Conservation (phyloP, 768 basidiomycete species). For the Leccinum uliginosum region DNA sequence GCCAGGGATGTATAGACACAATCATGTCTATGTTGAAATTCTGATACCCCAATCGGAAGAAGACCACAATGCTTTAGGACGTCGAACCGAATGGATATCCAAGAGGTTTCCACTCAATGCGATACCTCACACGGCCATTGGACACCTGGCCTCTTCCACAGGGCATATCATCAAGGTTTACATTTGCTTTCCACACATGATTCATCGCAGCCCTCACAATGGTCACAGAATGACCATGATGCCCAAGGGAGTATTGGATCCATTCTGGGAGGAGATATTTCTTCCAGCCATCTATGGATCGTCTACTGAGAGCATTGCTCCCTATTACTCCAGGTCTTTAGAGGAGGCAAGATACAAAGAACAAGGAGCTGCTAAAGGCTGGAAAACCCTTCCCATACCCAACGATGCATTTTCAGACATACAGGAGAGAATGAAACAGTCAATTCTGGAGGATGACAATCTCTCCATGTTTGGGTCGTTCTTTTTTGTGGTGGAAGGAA, state of each 20-base stretch:
- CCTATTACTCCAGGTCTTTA: not conserved
- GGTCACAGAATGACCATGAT: not conserved
- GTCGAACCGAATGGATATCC: constrained; percentile 2
- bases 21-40: constrained; percentile 14
- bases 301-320: no score
- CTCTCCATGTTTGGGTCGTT: constrained; percentile 7
- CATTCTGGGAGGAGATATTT: constrained; percentile 4
- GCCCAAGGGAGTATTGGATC: constrained; percentile 1
- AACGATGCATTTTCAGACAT: not conserved
- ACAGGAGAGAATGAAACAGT: not conserved
- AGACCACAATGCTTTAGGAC: not conserved
- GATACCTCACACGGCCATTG: constrained; percentile 7
- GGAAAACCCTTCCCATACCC: not conserved
- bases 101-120: constrained; percentile 3
- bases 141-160: not conserved
- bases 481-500: constrained; percentile 12
- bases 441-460: not conserved
- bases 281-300: not conserved
- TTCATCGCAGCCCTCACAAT: not conserved
- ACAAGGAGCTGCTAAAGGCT: not conserved
- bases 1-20: constrained; percentile 8
- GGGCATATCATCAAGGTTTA: not conserved
- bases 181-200: constrained; percentile 11
- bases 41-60: constrained; percentile 6
- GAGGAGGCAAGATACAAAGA: constrained; percentile 6